phyloP scores from a whole-genome alignment of 73 alveolate genomes.

The Paramecium caudatum region DNA sequence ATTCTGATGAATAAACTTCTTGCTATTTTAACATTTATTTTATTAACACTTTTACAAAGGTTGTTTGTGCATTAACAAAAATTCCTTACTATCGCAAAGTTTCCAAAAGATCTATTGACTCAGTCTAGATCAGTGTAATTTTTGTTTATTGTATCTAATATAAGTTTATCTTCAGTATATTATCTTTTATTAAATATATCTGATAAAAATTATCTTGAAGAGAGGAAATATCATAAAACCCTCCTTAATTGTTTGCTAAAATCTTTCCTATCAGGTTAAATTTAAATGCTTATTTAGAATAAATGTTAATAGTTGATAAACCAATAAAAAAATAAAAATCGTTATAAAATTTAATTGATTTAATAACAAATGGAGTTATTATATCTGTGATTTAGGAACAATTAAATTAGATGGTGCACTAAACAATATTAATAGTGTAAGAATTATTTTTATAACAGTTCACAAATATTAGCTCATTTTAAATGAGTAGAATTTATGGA shows the following conservation, averaged over 20 bases:
- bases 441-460: not conserved
- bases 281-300: not conserved
- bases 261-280: not conserved
- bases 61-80: not conserved
- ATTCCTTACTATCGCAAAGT: not conserved
- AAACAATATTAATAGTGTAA: not conserved
- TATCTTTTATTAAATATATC: not conserved
- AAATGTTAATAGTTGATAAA: no score
- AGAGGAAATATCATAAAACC: not conserved
- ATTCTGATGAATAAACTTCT: not conserved
- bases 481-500: not conserved
- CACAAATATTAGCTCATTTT: not conserved
- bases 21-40: not conserved
- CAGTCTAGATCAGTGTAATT: not conserved
- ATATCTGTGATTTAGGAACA: no score
- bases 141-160: not conserved
- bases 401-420: no score
- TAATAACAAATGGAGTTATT: no score
- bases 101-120: not conserved
- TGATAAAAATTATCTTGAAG: not conserved
- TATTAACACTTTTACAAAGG: not conserved
- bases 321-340: no score
- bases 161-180: not conserved
- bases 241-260: not conserved
- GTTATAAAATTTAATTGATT: no score